These are phyloP conservation scores for Drosera capensis DNA, from an alignment of 148 eudicot genomes.

Conservation along the genomic window DNA sequence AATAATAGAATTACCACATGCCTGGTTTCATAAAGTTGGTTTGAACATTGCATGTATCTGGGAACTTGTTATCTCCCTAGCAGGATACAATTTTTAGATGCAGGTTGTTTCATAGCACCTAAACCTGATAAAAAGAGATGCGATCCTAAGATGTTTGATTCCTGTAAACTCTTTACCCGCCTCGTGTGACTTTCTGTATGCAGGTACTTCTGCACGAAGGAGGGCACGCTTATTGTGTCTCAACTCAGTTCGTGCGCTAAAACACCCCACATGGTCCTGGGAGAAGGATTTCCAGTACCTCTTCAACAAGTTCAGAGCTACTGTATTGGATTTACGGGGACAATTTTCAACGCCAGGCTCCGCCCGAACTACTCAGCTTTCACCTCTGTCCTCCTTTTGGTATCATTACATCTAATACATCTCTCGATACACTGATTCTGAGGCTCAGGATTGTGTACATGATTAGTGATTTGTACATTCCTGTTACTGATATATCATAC, in stretches of 20 bases:
- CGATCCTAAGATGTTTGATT: neutral
- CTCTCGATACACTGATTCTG: too few relatives aligned
- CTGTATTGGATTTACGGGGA: conserved; percentile 5
- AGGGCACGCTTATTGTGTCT: conserved; percentile 90
- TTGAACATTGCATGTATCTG: too few relatives aligned
- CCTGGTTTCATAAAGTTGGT: too few relatives aligned
- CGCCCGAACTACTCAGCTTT: conserved; percentile 34
- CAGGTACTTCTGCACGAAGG: conserved; percentile 98
- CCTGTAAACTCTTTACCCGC: neutral
- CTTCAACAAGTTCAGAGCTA: conserved; percentile 21
- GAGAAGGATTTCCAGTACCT: conserved; percentile 33
- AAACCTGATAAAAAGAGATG: too few relatives aligned
- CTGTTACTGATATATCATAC: too few relatives aligned
- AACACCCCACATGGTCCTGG: conserved; percentile 56
- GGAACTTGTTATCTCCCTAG: too few relatives aligned
- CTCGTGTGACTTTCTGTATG: conserved; percentile 11
- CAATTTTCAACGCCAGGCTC: conserved; percentile 16
- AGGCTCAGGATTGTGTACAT: too few relatives aligned
- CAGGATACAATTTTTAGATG: too few relatives aligned
- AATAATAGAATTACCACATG: too few relatives aligned
- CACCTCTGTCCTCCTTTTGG: neutral
- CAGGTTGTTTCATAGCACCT: too few relatives aligned
- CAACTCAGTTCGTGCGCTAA: conserved; percentile 78
- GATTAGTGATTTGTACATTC: too few relatives aligned
- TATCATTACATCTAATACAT: neutral